A percentile compares a stretch with the other conserved stretches of the same genome.
These are phyloP conservation scores for Drosera capensis DNA, from an alignment of 148 eudicot species.

Conservation along the genomic window DNA sequence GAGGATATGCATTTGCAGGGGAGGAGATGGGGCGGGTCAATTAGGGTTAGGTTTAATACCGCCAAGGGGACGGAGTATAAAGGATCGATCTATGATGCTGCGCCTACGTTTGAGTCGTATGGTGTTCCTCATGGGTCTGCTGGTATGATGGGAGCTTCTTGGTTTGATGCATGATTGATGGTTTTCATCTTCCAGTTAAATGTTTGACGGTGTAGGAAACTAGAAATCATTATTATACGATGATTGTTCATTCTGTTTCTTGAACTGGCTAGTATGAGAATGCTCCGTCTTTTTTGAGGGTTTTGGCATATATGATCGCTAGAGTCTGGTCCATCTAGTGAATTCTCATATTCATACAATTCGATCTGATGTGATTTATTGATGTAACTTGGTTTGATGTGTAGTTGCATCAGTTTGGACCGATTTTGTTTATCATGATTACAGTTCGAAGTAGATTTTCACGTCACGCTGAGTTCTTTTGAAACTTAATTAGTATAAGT, in stretches of 20 bases:
- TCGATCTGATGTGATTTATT: too few species aligned
- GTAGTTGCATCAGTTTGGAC: too few species aligned
- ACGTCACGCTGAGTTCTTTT: too few species aligned
- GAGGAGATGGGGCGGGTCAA: slow-evolving; percentile 78
- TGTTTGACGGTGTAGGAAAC: background rate
- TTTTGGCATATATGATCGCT: background rate
- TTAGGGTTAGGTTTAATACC: slow-evolving; percentile 36
- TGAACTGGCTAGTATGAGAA: background rate
- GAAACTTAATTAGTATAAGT: too few species aligned
- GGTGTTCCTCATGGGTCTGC: slow-evolving; percentile 88
- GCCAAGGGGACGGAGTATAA: slow-evolving; percentile 46
- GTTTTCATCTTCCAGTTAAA: too few species aligned
- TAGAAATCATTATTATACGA: too few species aligned
- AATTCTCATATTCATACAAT: too few species aligned
- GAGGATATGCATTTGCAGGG: slow-evolving; percentile 85
- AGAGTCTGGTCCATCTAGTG: background rate
- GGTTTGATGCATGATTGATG: background rate
- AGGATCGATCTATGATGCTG: slow-evolving; percentile 82
- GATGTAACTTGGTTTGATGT: too few species aligned
- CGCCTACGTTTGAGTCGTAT: slow-evolving; percentile 70
- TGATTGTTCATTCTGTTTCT: background rate
- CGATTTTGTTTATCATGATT: too few species aligned
- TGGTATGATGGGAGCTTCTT: slow-evolving; percentile 36
- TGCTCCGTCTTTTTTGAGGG: background rate
- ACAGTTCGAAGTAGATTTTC: too few species aligned